Evolutionary conservation across 1,284 basidiomycete species (phyloP), one percentile per base, ranked within the genome.

Genomic region (Limonomyces culmigenus): DNA sequence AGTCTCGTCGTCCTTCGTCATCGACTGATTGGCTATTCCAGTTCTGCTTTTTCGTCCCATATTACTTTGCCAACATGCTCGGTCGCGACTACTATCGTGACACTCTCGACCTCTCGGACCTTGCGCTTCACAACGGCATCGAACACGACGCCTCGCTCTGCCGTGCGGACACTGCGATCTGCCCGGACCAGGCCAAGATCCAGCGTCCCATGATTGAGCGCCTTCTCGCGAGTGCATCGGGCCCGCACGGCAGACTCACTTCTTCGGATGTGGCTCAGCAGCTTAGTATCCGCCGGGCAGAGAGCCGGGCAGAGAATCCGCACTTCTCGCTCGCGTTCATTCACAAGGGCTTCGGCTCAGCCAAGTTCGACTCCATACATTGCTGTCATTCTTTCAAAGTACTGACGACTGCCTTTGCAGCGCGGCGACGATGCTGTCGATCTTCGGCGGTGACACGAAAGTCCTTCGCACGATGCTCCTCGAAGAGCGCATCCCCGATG

Each of bases 11-110:
- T n/a, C n/a, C n/a, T n/a, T n/a, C n/a, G n/a, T n/a, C n/a, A n/a
- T n/a, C n/a, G n/a, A n/a, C n/a, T n/a, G n/a, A n/a, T n/a, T n/a
- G n/a, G n/a, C n/a, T n/a, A n/a, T n/a, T n/a, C n/a, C n/a, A n/a
- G 2, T 81, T 84, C 52, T 72, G 69, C 44, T 65, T 59, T 40
- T 78, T 68, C 43, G 70, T 75, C 0, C 66, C 73, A 2, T 65
- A 67, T 38, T 67, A 58, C 47, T 62, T 67, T 1, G 75, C 80
- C 2, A 48, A 58, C 13, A 59, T 74, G 51, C 49, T 84, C 38
- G 58, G 62, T 5, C 68, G 63, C 43, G 59, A 56, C 32, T 80
- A 78, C 45, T 48, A 13, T 6, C 8, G 10, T 15, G 10, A 15
- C 6, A 32, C 29, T 5, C 16, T 37, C 12, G 36, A 37, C 15